Evolutionary conservation across 768 basidiomycete species (phyloP), one percentile per base, ranked within the genome.

Genomic region (Trametopsis cervina): DNA sequence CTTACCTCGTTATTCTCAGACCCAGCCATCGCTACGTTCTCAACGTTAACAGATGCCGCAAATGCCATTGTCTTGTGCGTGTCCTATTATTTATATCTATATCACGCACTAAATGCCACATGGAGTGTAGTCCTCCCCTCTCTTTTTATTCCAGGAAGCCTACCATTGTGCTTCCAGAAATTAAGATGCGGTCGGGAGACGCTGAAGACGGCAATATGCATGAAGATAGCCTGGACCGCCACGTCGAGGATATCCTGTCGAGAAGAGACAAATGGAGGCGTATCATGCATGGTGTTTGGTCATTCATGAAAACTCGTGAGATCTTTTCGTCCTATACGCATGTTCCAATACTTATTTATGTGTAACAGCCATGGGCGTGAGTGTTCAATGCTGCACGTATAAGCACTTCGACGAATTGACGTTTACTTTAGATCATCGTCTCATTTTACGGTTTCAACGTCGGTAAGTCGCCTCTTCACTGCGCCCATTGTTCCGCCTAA

Each of bases 231-330:
- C 67, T 91, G 6, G 89, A 91, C 64, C 72, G 74, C 23, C 89
- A 91, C 68, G 85, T 93, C 25, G 79, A 86, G 45, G 82, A 89
- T 54, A 77, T 89, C 2, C 71, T 93, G 4, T 70, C 70, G 15
- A 76, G 79, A 48, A 76, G 77, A 13, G 78, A 80, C 13, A 78
- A 75, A 55, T 64, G 75, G 46, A 72, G 75, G 47, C 74, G 83
- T 15, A 80, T 76, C 0, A 61, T 85, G 56, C 70, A 72, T 55
- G 89, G 89, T 3, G 68, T 91, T 2, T 88, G 89, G 85, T 75
- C 83, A 2, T 93, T 89, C 59, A 63, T 91, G 49, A 89, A 86
- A 67, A 93, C 89, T 46, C 89, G 83, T 84, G 66, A 53, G 79
- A 70, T 11, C 9, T 15, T 44, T 36, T 29, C 4, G 20, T 17